Base-by-base conservation (phyloP, 2,329 filamentous ascomycete species). In the Pseudocercospora vitis region DNA sequence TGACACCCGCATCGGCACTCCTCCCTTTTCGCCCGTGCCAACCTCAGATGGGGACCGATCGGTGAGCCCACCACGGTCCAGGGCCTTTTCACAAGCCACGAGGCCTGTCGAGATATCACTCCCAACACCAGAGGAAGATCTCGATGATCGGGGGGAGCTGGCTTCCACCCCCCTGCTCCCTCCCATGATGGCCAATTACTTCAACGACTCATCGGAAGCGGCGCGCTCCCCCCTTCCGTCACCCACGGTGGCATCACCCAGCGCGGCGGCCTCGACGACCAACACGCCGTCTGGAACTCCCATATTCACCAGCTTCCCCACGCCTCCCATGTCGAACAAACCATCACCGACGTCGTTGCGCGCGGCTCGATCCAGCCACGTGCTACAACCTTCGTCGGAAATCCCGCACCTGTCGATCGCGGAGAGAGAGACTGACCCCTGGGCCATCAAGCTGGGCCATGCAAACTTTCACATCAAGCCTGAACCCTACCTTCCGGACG, bases 391-490 rank as follows among this genome's bases (percentile, higher is more conserved):
- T 76, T 81, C 40, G 79, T 86, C 24, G 79, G 81, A 84, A 21
- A 81, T 87, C 12, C 82, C 85, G 3, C 79, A 82, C 3, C 83
- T 91, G 58, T 75, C 85, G 50, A 75, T 83, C n/a, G 68, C 59
- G 31, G 61, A 59, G 31, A 60, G 64, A 52, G 54, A 58, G 18
- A 57, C 70, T 26, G 83, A 87, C 51, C 82, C 84, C 4, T 96
- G 92, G 92, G 87, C 89, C 1, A 83, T 87, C 66, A 84, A 84
- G 52, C 82, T 97, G 11, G 92, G 92, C 23, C 91, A 97, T 69
- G 91, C 91, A 60, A 96, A 97, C 74, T 96, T 95, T 70, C 91
- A 83, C 64, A 95, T 97, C 63, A 76, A 82, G 18, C 91, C 91
- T 0, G 82, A 86, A 68, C 92, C 91, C 0, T 96, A 96, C 66